Percentiles rank a stretch among this genome's conserved stretches.
phyloP scores from a whole-genome alignment of 2,329 filamentous ascomycete species.

The Tolypocladium guangdongense region DNA sequence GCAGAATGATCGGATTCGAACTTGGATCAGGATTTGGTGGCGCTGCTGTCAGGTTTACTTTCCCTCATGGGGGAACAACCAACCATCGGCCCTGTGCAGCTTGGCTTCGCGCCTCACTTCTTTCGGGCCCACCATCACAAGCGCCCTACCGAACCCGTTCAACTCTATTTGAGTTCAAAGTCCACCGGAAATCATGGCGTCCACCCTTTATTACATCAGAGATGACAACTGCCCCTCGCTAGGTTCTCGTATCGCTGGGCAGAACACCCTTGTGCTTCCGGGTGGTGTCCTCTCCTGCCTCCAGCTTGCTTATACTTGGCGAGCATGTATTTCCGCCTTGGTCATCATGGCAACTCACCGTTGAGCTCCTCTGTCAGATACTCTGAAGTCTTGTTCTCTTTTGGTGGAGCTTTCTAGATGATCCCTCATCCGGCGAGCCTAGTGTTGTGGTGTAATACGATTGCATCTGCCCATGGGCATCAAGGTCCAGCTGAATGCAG shows the following conservation, averaged over 20 bases:
- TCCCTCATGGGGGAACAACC: neutral
- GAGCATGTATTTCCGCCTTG: neutral
- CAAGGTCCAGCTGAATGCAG: slow-evolving; percentile 4
- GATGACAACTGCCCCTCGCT: neutral
- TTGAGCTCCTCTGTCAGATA: neutral
- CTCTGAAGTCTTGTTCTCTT: neutral
- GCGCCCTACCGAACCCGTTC: neutral
- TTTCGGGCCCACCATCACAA: neutral
- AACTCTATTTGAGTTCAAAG: neutral
- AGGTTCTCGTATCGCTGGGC: neutral
- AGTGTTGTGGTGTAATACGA: neutral
- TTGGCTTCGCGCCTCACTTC: neutral
- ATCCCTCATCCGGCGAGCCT: neutral
- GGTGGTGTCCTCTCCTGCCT: neutral
- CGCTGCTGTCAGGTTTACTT: neutral
- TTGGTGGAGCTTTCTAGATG: neutral
- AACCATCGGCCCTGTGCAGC: neutral
- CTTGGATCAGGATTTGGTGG: neutral
- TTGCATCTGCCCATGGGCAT: neutral
- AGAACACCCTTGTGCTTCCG: neutral
- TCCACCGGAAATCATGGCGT: neutral
- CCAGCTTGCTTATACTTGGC: neutral
- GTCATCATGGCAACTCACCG: neutral
- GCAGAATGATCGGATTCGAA: neutral
- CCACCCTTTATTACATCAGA: neutral